Evolutionary conservation across 2,329 filamentous ascomycete species (phyloP), one percentile per base, ranked within the genome.

Genomic region (Cercospora sojina): DNA sequence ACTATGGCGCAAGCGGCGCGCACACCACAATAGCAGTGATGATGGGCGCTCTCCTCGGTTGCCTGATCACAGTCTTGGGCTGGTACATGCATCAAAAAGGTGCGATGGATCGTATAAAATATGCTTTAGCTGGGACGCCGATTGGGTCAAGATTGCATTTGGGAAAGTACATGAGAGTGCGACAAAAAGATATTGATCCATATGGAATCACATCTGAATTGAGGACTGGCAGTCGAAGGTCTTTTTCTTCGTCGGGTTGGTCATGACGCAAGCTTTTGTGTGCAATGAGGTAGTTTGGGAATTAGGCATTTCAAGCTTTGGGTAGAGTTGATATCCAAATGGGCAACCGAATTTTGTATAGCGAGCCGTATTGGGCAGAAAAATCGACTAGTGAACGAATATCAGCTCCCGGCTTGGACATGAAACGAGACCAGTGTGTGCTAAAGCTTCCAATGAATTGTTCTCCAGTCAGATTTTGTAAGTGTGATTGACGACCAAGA

Each of bases 71-170:
- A 1, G 23, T 56, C 3, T 56, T 25, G 5, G 29, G 60, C 23
- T 62, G 60, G 60, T 56, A 62, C 18, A 13, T 62, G 13, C 47
- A 62, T 18, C 60, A 56, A 25, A 62, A 32, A 10, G 60, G 47
- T 3, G 25, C 47, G 1, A 41, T 55, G 27, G 60, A 62, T 20
- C 60, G 47, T 3, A 13, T 29, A 6, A 62, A 35, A 38, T 49
- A 62, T 38, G 47, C 23, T 18, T 9, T 62, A 18, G 32, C 49
- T 6, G 29, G 43, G 8, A 66, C 49, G 35, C 38, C 41, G 9
- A 43, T 66, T n/a, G 64, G 64, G 32, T 59, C 64, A 16, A 62
- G 43, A 55, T 27, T 66, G 13, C 35, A 53, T 59, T 31, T 66
- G 6, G 55, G 41, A 25, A 56, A 35, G 41, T 66, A 66, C 47